Percentiles rank a stretch among this genome's conserved stretches.
Evolutionary conservation across 2,329 filamentous ascomycete genomes (phyloP).

Genomic region (Talaromyces piceae): DNA sequence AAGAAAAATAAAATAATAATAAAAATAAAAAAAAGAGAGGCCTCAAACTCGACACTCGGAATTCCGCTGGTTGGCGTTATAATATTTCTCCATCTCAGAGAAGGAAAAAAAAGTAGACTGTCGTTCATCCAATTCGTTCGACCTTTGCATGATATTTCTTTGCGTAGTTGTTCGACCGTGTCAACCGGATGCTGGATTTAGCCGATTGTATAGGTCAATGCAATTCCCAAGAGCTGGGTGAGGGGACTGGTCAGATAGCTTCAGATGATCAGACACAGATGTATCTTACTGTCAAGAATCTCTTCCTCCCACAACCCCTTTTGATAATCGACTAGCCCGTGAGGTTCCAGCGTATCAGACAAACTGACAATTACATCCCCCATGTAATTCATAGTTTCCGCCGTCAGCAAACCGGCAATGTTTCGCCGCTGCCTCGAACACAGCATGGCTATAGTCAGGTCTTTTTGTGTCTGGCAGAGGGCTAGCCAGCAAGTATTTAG

Average conservation of each 20-base stretch:
- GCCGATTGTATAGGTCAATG: no score
- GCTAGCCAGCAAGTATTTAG: conserved; percentile 92
- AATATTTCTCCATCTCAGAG: no score
- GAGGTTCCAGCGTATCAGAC: conserved; percentile 78
- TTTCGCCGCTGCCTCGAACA: conserved; percentile 51
- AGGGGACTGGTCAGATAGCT: background rate
- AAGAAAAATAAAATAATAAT: no score
- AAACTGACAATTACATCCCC: conserved; percentile 73
- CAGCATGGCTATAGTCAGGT: conserved; percentile 57
- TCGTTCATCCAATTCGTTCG: no score
- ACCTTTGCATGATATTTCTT: no score
- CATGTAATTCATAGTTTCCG: conserved; percentile 66
- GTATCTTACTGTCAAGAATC: conserved; percentile 66
- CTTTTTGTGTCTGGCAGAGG: conserved; percentile 74
- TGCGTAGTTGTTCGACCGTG: no score
- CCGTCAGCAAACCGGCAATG: conserved; percentile 56
- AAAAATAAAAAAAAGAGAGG: no score
- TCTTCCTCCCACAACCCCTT: conserved; percentile 95
- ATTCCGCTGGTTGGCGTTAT: no score
- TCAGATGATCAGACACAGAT: background rate
- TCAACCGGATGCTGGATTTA: no score
- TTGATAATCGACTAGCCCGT: conserved; percentile 95
- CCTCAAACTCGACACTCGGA: no score
- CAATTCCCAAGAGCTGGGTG: background rate
- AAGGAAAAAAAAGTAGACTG: no score